A percentile compares a stretch with the other conserved stretches of the same genome.
These are phyloP conservation scores for Ceratocystiopsis sp. DNA, from an alignment of 2,329 filamentous ascomycete species.

Conservation along the genomic window DNA sequence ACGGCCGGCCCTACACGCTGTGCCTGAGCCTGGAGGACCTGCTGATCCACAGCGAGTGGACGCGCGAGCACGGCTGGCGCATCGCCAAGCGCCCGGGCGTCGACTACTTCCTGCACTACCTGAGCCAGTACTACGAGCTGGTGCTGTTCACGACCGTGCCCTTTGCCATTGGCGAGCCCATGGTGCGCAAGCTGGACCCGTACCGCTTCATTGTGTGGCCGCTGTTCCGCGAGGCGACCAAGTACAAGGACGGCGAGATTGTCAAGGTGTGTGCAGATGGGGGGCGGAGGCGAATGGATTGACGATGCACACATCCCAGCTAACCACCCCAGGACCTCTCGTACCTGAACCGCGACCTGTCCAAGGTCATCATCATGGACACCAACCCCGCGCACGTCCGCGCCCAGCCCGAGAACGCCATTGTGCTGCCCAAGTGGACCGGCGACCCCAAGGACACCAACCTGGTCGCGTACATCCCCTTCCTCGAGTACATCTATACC, in stretches of 20 bases:
- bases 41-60: conserved; percentile 89
- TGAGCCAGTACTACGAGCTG: conserved; percentile 95
- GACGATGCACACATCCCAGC: no score
- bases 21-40: conserved; percentile 88
- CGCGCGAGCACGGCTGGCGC: conserved; percentile 84
- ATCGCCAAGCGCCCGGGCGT: conserved; percentile 86
- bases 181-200: conserved; percentile 86
- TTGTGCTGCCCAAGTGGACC: conserved; percentile 78
- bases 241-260: conserved; percentile 89
- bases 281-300: no score
- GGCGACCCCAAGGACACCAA: conserved; percentile 71
- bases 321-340: conserved; percentile 56
- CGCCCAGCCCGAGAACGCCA: conserved; percentile 90
- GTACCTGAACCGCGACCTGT: conserved; percentile 89
- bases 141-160: conserved; percentile 89
- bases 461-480: conserved; percentile 78
- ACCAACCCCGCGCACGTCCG: conserved; percentile 68
- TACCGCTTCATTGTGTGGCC: conserved; percentile 93
- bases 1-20: conserved; percentile 78
- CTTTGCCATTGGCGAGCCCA: conserved; percentile 65
- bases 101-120: conserved; percentile 93
- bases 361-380: conserved; percentile 89
- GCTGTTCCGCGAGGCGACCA: conserved; percentile 88
- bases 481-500: conserved; percentile 91
- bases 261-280: conserved; percentile 54